Percentiles rank a stretch among this genome's conserved stretches.
Evolutionary conservation across 768 basidiomycete species (phyloP).

Genomic region (Lactarius akahatsu): DNA sequence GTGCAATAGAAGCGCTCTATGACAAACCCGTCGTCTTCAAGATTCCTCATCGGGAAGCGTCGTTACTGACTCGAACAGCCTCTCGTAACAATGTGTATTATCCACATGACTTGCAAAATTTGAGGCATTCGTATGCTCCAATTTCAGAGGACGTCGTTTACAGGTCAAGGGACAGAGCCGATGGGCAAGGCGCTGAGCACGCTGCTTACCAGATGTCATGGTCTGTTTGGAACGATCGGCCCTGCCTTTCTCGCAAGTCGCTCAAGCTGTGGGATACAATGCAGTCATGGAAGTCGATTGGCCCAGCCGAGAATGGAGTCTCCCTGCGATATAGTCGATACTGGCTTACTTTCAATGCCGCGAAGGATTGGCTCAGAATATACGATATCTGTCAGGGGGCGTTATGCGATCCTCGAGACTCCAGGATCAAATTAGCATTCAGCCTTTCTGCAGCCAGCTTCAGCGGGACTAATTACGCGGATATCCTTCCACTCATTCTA

Average conservation of each 20-base stretch:
- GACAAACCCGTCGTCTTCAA: not conserved
- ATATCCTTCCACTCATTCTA: not conserved
- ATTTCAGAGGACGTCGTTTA: not conserved
- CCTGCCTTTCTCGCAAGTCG: not conserved
- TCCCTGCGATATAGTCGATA: slow-evolving; percentile 12
- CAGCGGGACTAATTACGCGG: not conserved
- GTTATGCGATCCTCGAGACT: not conserved
- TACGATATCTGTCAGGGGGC: not conserved
- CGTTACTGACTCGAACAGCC: slow-evolving; percentile 2
- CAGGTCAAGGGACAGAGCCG: not conserved
- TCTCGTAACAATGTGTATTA: slow-evolving; percentile 11
- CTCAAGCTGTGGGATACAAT: not conserved
- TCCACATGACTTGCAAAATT: not conserved
- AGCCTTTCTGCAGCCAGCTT: slow-evolving; percentile 1
- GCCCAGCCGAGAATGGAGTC: not conserved
- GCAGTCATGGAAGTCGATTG: slow-evolving; percentile 9
- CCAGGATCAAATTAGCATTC: not conserved
- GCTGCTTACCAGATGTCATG: slow-evolving; percentile 3
- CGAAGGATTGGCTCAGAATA: not conserved
- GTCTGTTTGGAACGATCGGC: not conserved
- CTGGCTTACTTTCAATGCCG: slow-evolving; percentile 13
- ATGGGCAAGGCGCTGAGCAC: not conserved
- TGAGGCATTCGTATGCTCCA: not conserved
- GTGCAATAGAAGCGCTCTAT: slow-evolving; percentile 7
- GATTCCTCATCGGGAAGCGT: not conserved